Base-by-base conservation (phyloP, 345 rosid genomes). In the Isatis tinctoria region DNA sequence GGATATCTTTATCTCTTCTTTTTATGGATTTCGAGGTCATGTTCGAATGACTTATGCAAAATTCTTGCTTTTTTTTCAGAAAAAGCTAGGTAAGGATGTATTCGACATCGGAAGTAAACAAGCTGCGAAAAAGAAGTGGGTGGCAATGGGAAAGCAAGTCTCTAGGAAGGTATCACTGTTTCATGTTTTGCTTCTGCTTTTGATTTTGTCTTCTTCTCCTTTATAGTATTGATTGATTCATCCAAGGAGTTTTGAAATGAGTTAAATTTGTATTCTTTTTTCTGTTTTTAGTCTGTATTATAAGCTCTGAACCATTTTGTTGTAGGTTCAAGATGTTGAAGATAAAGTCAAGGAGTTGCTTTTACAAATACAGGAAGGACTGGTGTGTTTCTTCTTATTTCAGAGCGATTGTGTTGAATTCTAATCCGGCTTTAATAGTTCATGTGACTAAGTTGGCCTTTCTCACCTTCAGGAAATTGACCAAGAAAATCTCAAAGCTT, bases 101-200 rank as follows among this genome's bases (percentile, higher is more conserved):
- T 92, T 86, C 87, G 86, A 81, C 64, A 88, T 94, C 69, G 99
- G 96, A 12, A 75, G 85, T 74, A 66, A 86, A 6, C 97, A 92
- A 69, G 97, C 89, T 74, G 92, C 84, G 27, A 90, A 87, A 79
- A 88, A 90, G 75, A 87, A 86, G 66, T 94, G 99, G 99, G 89
- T 94, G 60, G 91, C 84, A 47, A 85, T 90, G 90, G 97, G 96
- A 69, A 94, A 87, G 77, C 87, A 87, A 72, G 78, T 94, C 61
- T 92, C 91, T 16, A 83, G 99, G 74, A 91, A 94, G 92, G 98
- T 93, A 73, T 24, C 32, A 13, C 30, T 48, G 43, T n/a, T 26
- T 14, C 17, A 43, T 35, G 36, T 61, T 30, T 27, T 22, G n/a
- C 12, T 40, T 45, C 33, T 20, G 26, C 36, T 27, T 27, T 22